These are phyloP conservation scores for Aspergillus sp. DNA, from an alignment of 2,329 filamentous ascomycete species.

Conservation along the genomic window DNA sequence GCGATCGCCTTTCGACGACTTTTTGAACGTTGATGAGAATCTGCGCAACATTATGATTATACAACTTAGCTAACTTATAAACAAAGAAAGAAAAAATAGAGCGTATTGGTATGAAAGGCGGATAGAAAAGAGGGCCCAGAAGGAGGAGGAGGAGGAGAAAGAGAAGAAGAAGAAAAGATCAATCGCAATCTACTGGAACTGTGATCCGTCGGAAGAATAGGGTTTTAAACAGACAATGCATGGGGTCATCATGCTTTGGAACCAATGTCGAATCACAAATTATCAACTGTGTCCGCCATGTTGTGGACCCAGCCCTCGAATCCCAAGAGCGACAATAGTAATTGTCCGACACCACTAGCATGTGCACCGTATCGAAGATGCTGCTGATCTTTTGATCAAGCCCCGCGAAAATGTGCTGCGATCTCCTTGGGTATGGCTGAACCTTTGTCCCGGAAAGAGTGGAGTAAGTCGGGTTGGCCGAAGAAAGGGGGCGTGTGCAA, in stretches of 20 bases:
- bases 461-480: conserved; percentile 4
- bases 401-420: conserved; percentile 9
- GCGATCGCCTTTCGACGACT: conserved; percentile 35
- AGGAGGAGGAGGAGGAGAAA: neutral
- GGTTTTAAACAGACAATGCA: conserved; percentile 13
- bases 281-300: conserved; percentile 3
- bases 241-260: conserved; percentile 4
- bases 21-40: conserved; percentile 44
- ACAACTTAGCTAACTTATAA: neutral
- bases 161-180: conserved; percentile 12
- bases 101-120: neutral
- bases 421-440: conserved; percentile 8
- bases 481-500: conserved; percentile 4
- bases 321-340: conserved; percentile 16
- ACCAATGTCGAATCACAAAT: conserved; percentile 10
- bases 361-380: conserved; percentile 1
- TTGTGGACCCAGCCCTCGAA: conserved; percentile 18
- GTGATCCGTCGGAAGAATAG: conserved; percentile 6
- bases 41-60: conserved; percentile 41
- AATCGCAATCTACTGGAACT: conserved; percentile 9
- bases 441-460: conserved; percentile 6
- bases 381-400: conserved; percentile 9
- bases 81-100: conserved; percentile 6
- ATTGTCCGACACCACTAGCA: conserved; percentile 8
- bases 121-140: neutral